Evolutionary conservation across 1,284 basidiomycete genomes (phyloP), one percentile per base, ranked within the genome.

Genomic region (Heterobasidion annosum): DNA sequence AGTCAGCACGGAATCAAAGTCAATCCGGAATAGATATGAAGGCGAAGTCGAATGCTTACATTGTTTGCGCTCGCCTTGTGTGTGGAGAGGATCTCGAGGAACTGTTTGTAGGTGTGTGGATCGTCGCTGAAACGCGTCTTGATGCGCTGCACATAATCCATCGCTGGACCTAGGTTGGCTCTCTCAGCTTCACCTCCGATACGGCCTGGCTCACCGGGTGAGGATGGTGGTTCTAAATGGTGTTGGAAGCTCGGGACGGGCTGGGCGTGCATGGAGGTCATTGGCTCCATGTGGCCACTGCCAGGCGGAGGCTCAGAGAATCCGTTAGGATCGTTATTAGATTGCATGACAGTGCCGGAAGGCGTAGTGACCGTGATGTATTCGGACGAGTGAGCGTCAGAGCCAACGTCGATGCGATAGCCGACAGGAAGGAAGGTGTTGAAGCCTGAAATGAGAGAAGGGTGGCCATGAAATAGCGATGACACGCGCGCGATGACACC

Each of bases 71-170:
- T 75, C 2, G 76, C 72, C 55, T 73, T 72, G 53, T 79, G 73
- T 52, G 82, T 79, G 2, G 92, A 89, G 34, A 98, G 73, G 59
- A 98, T 93, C 70, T 96, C 93, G 56, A 98, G 73, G 70, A 99
- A 98, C 64, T 91, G 86, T 64, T 91, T 88, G 71, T 98, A 99
- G 8, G 90, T 94, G 37, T 95, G 92, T 1, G 92, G 84, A 63
- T 96, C 91, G 54, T 75, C 73, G 18, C 74, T 74, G 71, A 94
- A 98, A 43, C 93, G 85, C 61, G 91, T 88, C 71, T 97, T 98
- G 73, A 98, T 98, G 72, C 93, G 94, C 72, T 97, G 94, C 43
- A 99, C 93, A 64, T 97, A 99, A 64, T 91, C 85, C 60, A 99
- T 88, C 1, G 95, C 96, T 1, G 84, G 83, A 58, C 81, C 79